phyloP scores from a whole-genome alignment of 306 rosid species.

The Comarum palustre region DNA sequence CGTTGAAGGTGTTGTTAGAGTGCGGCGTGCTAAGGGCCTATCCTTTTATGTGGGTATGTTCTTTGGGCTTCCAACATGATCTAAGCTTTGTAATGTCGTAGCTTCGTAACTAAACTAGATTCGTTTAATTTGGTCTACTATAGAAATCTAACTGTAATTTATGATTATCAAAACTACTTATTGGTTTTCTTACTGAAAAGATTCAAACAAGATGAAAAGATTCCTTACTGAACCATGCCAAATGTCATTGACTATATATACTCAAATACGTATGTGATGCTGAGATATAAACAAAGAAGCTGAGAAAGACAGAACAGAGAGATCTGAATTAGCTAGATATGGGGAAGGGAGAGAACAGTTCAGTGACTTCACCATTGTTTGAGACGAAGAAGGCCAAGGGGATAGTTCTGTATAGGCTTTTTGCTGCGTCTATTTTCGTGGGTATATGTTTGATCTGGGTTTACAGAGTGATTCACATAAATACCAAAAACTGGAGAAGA shows the following conservation, averaged over 20 bases:
- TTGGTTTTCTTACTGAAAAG: no score
- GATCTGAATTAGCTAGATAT: background rate
- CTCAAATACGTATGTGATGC: background rate
- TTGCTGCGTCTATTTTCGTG: slow-evolving; percentile 43
- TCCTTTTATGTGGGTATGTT: no score
- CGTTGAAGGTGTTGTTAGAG: no score
- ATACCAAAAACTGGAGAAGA: slow-evolving; percentile 27
- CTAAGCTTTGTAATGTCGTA: no score
- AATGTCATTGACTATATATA: background rate
- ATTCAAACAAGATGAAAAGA: background rate
- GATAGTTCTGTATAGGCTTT: slow-evolving; percentile 38
- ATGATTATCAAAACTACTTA: no score
- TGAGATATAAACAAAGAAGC: background rate
- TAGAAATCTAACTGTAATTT: no score
- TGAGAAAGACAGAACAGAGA: slow-evolving; percentile 8
- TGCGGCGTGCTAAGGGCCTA: no score
- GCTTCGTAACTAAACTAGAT: no score
- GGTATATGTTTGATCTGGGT: slow-evolving; percentile 63
- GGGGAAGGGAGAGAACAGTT: slow-evolving; percentile 7
- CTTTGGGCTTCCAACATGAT: no score
- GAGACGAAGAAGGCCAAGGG: slow-evolving; percentile 52
- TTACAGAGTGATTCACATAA: slow-evolving; percentile 43
- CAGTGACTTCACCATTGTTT: slow-evolving; percentile 34
- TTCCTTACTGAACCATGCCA: background rate
- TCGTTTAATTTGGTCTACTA: no score